Evolutionary conservation across 2,329 filamentous ascomycete species (phyloP), one percentile per base, ranked within the genome.

Genomic region (Rhinocladiella mackenziei): DNA sequence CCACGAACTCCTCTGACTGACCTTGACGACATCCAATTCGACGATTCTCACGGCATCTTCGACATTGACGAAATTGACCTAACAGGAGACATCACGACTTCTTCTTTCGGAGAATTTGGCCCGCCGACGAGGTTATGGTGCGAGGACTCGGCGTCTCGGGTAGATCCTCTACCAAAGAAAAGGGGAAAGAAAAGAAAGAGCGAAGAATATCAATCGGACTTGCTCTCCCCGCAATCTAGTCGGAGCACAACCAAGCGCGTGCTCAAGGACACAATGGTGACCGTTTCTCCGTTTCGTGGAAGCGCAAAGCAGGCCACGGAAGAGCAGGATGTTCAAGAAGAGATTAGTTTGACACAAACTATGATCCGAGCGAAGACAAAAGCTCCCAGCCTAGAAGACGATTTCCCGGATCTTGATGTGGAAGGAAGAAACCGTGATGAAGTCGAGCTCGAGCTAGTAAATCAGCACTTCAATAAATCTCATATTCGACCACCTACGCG

Each of bases 151-250:
- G 68, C 68, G 10, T 58, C 58, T 34, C 62, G 66, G 14, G 56
- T 58, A 38, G 61, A 62, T 29, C 65, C 67, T 15, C 19, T 55
- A 5, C 54, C 14, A 7, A 56, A 63, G 14, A 65, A 63, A 39
- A 64, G 62, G 50, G 68, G 68, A 4, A 71, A 67, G 55, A 74
- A 74, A 55, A 62, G 71, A 38, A 74, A 72, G 55, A 74, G 70
- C 48, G 65, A 72, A 15, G 71, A 73, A 45, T 68, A 69, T 43
- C 26, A 44, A 14, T 36, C 47, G 14, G 49, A 55, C 31, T 25
- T 48, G 6, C 25, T 47, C 20, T 50, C 49, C 11, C 46, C 49
- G 4, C 14, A 17, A 13, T 47, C 49, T n/a, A 23, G 5, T 22
- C 38, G 38, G 5, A 45, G 36, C 26, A 33, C 38, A 17, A 48